These are phyloP conservation scores for Penicillium sclerotigenum DNA, from an alignment of 2,329 filamentous ascomycete species.

Conservation along the genomic window DNA sequence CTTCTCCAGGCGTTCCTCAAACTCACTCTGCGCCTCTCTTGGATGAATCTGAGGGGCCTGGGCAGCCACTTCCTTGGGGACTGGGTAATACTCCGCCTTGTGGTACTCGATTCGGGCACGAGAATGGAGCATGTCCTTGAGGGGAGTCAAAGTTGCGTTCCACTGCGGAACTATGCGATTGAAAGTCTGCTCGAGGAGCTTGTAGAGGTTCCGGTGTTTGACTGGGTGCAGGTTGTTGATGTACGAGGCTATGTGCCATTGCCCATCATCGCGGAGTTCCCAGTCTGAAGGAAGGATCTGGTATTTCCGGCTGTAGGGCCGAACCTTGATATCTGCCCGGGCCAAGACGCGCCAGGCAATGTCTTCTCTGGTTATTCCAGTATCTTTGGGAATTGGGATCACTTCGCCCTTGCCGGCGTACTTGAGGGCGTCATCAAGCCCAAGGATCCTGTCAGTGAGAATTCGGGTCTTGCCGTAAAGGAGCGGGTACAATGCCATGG, in stretches of 20 bases:
- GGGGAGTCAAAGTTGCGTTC: constrained; percentile 29
- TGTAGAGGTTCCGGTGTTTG: constrained; percentile 36
- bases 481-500: constrained; percentile 63
- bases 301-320: constrained; percentile 35
- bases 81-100: constrained; percentile 29
- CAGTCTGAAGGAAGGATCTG: constrained; percentile 49
- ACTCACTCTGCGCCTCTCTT: constrained; percentile 23
- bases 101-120: constrained; percentile 32
- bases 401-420: constrained; percentile 25
- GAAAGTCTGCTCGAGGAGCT: constrained; percentile 38
- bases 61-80: constrained; percentile 18
- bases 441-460: constrained; percentile 26
- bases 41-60: constrained; percentile 13
- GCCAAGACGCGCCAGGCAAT: constrained; percentile 30
- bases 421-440: constrained; percentile 26
- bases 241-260: constrained; percentile 39
- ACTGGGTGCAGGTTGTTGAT: constrained; percentile 48
- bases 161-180: constrained; percentile 27
- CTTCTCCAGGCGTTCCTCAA: constrained; percentile 21
- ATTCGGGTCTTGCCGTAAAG: constrained; percentile 33
- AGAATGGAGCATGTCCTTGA: constrained; percentile 34
- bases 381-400: constrained; percentile 26
- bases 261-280: constrained; percentile 28
- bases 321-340: constrained; percentile 27
- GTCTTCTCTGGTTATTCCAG: constrained; percentile 32